Percentiles rank a stretch among this genome's conserved stretches.
Conservation (phyloP, 805 yeast genomes). For the Cyberlindnera suaveolens region DNA sequence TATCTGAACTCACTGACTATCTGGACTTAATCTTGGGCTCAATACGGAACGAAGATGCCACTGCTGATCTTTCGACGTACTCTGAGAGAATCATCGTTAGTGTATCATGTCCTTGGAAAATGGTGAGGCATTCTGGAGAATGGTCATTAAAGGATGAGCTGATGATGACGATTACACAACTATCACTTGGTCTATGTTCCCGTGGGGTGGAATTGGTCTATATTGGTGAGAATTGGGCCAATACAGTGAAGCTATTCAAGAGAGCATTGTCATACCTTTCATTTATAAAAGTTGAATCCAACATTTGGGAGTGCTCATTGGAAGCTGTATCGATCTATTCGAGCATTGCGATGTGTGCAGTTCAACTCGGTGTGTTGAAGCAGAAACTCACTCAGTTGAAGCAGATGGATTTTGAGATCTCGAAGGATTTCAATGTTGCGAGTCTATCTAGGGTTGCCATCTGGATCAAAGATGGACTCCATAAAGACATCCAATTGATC, state of each 20-base stretch:
- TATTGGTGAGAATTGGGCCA: constrained; percentile 8
- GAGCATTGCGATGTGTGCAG: background rate
- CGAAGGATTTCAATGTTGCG: constrained; percentile 25
- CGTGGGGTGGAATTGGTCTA: background rate
- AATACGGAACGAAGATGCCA: background rate
- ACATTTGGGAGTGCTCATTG: too few relatives aligned
- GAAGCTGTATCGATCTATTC: background rate
- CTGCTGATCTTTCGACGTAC: background rate
- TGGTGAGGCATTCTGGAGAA: constrained; percentile 2
- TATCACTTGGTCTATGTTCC: background rate
- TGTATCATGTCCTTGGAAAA: constrained; percentile 13
- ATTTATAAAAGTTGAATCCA: too few relatives aligned
- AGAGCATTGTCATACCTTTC: constrained; percentile 8
- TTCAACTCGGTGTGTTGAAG: background rate
- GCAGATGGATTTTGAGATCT: background rate
- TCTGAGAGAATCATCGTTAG: background rate
- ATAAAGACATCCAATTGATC: constrained; percentile 15
- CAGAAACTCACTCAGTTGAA: background rate
- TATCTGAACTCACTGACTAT: constrained; percentile 2
- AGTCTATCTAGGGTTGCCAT: constrained; percentile 41
- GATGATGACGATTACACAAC: background rate
- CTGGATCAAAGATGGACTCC: constrained; percentile 30
- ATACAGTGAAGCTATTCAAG: constrained; percentile 15
- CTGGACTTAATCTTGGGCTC: background rate
- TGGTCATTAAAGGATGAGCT: constrained; percentile 20